Percentiles rank a stretch among this genome's conserved stretches.
These are phyloP conservation scores for Chrysanthemum makinoi DNA, from an alignment of 129 eudicot genomes.

Conservation along the genomic window DNA sequence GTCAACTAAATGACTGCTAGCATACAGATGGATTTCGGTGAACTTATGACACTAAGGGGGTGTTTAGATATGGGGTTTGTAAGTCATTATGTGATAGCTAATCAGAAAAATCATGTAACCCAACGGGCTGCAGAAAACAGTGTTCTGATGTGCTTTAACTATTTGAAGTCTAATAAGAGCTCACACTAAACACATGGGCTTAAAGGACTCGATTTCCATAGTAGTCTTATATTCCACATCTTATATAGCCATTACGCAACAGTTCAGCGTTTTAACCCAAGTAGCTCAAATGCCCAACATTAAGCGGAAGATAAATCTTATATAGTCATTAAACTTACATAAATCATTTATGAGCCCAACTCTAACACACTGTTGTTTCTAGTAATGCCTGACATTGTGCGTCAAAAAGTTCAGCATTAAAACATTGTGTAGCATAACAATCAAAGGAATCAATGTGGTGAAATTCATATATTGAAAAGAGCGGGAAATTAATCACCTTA, in stretches of 20 bases:
- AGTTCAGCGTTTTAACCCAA: background rate
- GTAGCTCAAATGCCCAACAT: background rate
- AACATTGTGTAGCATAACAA: conserved; percentile 4
- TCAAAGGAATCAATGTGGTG: conserved; percentile 1
- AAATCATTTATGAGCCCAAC: background rate
- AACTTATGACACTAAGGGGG: no score
- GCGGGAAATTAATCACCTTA: conserved; percentile 12
- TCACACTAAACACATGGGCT: background rate
- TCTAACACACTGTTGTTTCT: background rate
- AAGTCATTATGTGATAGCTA: no score
- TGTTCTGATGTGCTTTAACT: no score
- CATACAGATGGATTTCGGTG: no score
- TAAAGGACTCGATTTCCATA: background rate
- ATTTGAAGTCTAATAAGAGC: no score
- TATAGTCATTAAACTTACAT: background rate
- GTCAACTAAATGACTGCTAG: no score
- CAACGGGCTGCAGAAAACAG: no score
- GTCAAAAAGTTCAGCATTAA: background rate
- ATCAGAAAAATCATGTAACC: no score
- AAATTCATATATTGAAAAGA: background rate
- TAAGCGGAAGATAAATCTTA: background rate
- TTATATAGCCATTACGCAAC: background rate
- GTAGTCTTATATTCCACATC: background rate
- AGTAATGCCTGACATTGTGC: background rate
- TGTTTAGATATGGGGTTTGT: no score